These are phyloP conservation scores for Musa troglodytarum DNA, from an alignment of 176 grass and related monocot genomes.

Conservation along the genomic window DNA sequence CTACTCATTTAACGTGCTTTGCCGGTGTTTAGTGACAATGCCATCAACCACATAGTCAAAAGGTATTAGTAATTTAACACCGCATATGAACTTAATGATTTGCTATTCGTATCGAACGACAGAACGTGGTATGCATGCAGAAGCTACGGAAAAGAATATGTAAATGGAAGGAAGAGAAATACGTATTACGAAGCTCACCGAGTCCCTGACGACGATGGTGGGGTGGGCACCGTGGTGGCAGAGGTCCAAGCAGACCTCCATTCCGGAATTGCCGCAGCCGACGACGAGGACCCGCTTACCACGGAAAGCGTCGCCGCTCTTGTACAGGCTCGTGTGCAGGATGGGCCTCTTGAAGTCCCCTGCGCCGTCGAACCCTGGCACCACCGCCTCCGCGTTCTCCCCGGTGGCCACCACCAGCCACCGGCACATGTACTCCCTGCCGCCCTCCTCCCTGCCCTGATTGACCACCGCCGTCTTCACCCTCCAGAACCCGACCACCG, in stretches of 20 bases:
- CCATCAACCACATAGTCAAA: no score
- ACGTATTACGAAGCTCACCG: neutral
- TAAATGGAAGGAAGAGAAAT: neutral
- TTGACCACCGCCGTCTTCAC: neutral
- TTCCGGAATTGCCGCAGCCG: slow-evolving; percentile 22
- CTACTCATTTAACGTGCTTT: no score
- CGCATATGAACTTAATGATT: no score
- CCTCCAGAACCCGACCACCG: slow-evolving; percentile 9
- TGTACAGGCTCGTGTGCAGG: slow-evolving; percentile 6
- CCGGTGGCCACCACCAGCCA: slow-evolving; percentile 20
- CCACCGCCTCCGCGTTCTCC: slow-evolving; percentile 13
- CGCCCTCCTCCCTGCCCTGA: neutral
- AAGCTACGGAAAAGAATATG: no score
- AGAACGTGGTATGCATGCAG: no score
- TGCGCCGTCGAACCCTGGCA: slow-evolving; percentile 10
- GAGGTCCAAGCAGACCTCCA: slow-evolving; percentile 23
- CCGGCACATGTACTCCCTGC: slow-evolving; percentile 4
- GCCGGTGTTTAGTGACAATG: no score
- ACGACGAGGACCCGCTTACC: slow-evolving; percentile 11
- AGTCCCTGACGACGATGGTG: slow-evolving; percentile 11
- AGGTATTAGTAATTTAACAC: no score
- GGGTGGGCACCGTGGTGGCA: slow-evolving; percentile 10
- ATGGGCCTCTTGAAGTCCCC: neutral
- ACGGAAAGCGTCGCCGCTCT: neutral
- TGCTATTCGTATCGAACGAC: no score